A percentile compares a stretch with the other conserved stretches of the same genome.
Evolutionary conservation across 176 grass and related monocot genomes (phyloP).

Genomic region (Oryza meridionalis): DNA sequence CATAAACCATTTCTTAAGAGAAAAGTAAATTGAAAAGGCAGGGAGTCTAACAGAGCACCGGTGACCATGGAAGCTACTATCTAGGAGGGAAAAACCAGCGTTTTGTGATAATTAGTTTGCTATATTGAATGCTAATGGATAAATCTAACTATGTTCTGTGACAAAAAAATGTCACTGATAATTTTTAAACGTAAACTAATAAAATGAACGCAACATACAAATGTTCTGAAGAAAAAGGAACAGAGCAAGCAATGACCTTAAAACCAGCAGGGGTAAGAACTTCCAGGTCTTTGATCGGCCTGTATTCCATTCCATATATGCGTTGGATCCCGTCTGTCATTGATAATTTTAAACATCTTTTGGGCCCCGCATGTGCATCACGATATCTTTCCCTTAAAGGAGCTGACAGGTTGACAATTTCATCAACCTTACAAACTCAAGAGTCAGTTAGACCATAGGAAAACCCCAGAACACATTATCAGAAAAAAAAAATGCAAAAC

Average conservation of each 20-base stretch:
- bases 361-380: slow-evolving; percentile 55
- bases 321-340: slow-evolving; percentile 86
- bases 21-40: background rate
- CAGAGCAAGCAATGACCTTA: slow-evolving; percentile 60
- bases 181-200: background rate
- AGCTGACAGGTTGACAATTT: slow-evolving; percentile 76
- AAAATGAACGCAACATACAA: slow-evolving; percentile 2
- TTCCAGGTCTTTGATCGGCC: slow-evolving; percentile 76
- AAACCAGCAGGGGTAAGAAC: slow-evolving; percentile 90
- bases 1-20: background rate
- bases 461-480: background rate
- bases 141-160: background rate
- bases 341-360: slow-evolving; percentile 87
- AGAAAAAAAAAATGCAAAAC: slow-evolving; percentile 1
- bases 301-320: slow-evolving; percentile 89
- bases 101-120: background rate
- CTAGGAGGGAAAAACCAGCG: background rate
- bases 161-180: background rate
- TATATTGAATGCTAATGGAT: slow-evolving; percentile 3
- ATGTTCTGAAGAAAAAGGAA: slow-evolving; percentile 25
- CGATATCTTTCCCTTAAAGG: slow-evolving; percentile 89
- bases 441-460: slow-evolving; percentile 7
- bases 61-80: background rate
- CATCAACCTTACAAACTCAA: slow-evolving; percentile 81
- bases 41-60: background rate